Evolutionary conservation across 768 basidiomycete genomes (phyloP).

Genomic region (Leucocoprinus birnbaumii): DNA sequence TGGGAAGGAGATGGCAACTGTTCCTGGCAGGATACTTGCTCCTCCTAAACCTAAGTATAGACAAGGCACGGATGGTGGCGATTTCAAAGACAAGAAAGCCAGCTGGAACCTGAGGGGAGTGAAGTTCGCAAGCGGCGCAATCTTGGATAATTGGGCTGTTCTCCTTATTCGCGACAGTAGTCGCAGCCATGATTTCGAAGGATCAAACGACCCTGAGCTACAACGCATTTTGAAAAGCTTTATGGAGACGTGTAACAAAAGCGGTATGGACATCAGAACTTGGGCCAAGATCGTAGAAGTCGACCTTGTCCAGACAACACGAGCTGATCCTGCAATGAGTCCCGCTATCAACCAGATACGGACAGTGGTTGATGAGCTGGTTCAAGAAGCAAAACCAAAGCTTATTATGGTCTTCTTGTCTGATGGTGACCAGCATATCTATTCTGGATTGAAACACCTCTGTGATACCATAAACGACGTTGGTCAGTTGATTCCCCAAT

Average conservation of each 20-base stretch:
- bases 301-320: constrained; percentile 47
- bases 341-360: constrained; percentile 46
- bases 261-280: constrained; percentile 54
- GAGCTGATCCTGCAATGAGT: constrained; percentile 51
- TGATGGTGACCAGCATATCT: constrained; percentile 69
- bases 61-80: constrained; percentile 34
- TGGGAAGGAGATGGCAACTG: constrained; percentile 58
- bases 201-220: constrained; percentile 53
- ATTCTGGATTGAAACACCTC: constrained; percentile 72
- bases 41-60: constrained; percentile 60
- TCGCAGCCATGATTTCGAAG: constrained; percentile 56
- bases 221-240: constrained; percentile 47
- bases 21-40: constrained; percentile 68
- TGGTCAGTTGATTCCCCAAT: constrained; percentile 24
- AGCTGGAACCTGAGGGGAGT: constrained; percentile 75
- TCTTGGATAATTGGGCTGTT: constrained; percentile 63
- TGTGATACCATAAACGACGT: constrained; percentile 67
- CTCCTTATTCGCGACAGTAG: constrained; percentile 63
- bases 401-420: constrained; percentile 69
- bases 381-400: constrained; percentile 44
- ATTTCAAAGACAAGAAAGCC: constrained; percentile 40
- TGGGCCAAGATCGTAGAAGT: constrained; percentile 38
- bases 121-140: constrained; percentile 57
- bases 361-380: constrained; percentile 28
- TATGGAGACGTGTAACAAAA: constrained; percentile 53